A percentile compares a stretch with the other conserved stretches of the same genome.
Evolutionary conservation across 441 rosid species (phyloP).

Genomic region (Manihot esculenta): DNA sequence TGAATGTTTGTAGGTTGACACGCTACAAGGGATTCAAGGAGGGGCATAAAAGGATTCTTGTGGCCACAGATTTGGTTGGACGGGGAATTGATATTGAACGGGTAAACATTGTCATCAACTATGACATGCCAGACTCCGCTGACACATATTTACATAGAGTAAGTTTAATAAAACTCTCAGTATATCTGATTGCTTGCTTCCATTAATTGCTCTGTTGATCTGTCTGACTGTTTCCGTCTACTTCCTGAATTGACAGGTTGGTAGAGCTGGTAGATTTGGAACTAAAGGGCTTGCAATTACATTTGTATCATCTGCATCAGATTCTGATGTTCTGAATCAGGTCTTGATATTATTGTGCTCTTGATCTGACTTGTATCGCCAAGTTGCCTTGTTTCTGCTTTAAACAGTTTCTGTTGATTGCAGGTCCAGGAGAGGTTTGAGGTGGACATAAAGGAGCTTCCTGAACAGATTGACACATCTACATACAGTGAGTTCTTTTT

Average conservation of each 20-base stretch:
- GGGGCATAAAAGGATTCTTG: constrained; percentile 96
- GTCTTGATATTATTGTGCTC: constrained; percentile 30
- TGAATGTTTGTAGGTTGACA: constrained; percentile 55
- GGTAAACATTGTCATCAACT: constrained; percentile 94
- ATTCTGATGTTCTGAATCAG: constrained; percentile 91
- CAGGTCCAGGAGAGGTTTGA: constrained; percentile 97
- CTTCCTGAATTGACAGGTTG: constrained; percentile 52
- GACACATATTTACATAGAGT: constrained; percentile 99
- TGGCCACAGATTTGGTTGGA: constrained; percentile 95
- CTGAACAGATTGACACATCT: constrained; percentile 96
- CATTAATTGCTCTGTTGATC: background rate
- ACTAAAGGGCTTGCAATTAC: constrained; percentile 98
- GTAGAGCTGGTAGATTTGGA: constrained; percentile 99
- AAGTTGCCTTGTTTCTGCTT: background rate
- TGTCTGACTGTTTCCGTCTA: background rate
- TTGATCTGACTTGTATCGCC: background rate
- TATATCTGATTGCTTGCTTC: background rate
- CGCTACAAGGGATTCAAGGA: constrained; percentile 98
- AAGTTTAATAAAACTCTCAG: background rate
- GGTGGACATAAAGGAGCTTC: constrained; percentile 97
- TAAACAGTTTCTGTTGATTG: constrained; percentile 12
- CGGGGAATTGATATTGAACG: constrained; percentile 98
- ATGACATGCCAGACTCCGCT: constrained; percentile 99
- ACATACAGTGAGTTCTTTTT: constrained; percentile 87
- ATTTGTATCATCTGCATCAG: constrained; percentile 86